phyloP scores from a whole-genome alignment of 805 yeast species.

The Lipomyces sp. region DNA sequence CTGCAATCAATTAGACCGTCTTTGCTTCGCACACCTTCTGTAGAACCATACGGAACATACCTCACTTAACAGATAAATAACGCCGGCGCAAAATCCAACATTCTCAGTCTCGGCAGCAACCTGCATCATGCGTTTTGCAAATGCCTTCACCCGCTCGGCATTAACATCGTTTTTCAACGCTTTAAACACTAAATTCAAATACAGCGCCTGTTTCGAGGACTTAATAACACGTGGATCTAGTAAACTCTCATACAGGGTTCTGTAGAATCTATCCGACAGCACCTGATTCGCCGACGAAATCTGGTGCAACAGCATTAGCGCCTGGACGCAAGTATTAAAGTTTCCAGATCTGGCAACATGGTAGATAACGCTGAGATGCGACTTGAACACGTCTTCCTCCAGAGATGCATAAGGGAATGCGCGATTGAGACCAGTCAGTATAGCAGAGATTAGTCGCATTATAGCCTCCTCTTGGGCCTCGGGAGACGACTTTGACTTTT shows the following conservation, averaged over 20 bases:
- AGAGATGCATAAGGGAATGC: constrained; percentile 90
- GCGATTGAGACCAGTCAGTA: constrained; percentile 92
- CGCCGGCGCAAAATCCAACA: constrained; percentile 85
- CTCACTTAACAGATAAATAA: constrained; percentile 73
- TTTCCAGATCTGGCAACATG: constrained; percentile 92
- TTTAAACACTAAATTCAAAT: constrained; percentile 82
- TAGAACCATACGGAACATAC: constrained; percentile 10
- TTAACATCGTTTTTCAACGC: constrained; percentile 73
- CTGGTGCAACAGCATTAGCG: constrained; percentile 82
- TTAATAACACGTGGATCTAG: constrained; percentile 79
- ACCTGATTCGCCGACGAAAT: constrained; percentile 62
- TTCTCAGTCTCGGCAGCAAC: constrained; percentile 84
- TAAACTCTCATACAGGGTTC: constrained; percentile 87
- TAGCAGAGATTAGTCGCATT: constrained; percentile 82
- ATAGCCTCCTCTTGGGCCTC: constrained; percentile 68
- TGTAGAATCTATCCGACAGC: constrained; percentile 64
- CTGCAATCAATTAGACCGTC: not conserved
- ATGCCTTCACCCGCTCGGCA: constrained; percentile 73
- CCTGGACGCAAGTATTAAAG: constrained; percentile 92
- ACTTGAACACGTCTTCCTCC: constrained; percentile 64
- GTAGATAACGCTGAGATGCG: constrained; percentile 82
- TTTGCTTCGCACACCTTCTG: not conserved
- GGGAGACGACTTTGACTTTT: constrained; percentile 25
- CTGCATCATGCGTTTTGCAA: constrained; percentile 88
- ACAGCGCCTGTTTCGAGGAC: constrained; percentile 93